These are phyloP conservation scores for Avena eriantha DNA, from an alignment of 176 grass and related monocot genomes.

Conservation along the genomic window DNA sequence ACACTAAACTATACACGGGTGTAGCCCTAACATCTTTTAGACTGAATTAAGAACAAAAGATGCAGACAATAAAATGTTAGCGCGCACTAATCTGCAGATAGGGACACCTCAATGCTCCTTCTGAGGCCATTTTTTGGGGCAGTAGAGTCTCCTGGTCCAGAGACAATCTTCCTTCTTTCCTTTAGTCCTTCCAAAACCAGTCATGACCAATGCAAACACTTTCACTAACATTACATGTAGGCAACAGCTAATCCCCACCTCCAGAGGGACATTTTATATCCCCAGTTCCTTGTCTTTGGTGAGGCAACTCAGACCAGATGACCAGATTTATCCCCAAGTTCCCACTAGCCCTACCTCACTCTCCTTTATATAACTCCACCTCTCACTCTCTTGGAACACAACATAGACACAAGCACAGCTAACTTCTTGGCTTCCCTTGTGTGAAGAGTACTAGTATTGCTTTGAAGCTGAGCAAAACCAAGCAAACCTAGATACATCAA, in stretches of 20 bases:
- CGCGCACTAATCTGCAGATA: slow-evolving; percentile 48
- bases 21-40: neutral
- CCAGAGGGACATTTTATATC: slow-evolving; percentile 27
- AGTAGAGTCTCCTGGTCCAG: slow-evolving; percentile 68
- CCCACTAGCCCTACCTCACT: slow-evolving; percentile 38
- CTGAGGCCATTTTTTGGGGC: slow-evolving; percentile 74
- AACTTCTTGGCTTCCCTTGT: slow-evolving; percentile 64
- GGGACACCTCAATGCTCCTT: slow-evolving; percentile 69
- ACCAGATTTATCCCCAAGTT: slow-evolving; percentile 40
- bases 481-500: neutral
- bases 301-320: slow-evolving; percentile 29
- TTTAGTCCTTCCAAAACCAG: slow-evolving; percentile 67
- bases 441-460: slow-evolving; percentile 40
- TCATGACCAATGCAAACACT: slow-evolving; percentile 49
- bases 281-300: slow-evolving; percentile 10
- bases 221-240: slow-evolving; percentile 36
- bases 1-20: slow-evolving; percentile 10
- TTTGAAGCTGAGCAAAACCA: slow-evolving; percentile 46
- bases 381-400: slow-evolving; percentile 18
- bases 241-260: slow-evolving; percentile 49
- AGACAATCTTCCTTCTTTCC: slow-evolving; percentile 65
- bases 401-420: slow-evolving; percentile 19
- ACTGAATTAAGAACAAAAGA: neutral
- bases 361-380: slow-evolving; percentile 40
- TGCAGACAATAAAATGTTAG: neutral